Evolutionary conservation across 805 yeast genomes (phyloP).

Genomic region (Ogataea glucozyma): DNA sequence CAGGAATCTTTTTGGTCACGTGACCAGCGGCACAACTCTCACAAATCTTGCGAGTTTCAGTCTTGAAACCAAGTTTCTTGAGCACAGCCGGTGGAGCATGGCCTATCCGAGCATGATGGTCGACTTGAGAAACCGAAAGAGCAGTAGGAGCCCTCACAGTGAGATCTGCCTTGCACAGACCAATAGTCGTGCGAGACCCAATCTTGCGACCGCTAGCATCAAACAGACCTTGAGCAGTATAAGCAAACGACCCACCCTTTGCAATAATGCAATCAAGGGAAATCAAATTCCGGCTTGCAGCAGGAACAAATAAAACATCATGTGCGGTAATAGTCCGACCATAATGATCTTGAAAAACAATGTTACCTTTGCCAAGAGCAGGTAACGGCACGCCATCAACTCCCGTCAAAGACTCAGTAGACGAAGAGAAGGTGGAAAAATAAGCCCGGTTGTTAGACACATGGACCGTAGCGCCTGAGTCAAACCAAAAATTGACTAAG

Average conservation of each 20-base stretch:
- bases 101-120: constrained; percentile 3
- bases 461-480: constrained; percentile 3
- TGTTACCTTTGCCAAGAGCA: constrained; percentile 6
- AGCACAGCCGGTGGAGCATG: constrained; percentile 1
- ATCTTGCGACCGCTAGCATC: background rate
- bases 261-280: background rate
- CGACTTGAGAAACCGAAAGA: background rate
- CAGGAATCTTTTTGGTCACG: constrained; percentile 1
- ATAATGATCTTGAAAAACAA: constrained; percentile 2
- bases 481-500: constrained; percentile 3
- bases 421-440: constrained; percentile 3
- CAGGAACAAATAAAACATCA: constrained; percentile 1
- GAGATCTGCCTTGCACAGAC: constrained; percentile 1
- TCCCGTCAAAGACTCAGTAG: background rate
- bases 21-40: constrained; percentile 4
- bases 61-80: background rate
- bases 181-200: background rate
- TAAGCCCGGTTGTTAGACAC: constrained; percentile 4
- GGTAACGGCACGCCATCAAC: constrained; percentile 4
- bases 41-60: background rate
- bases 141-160: background rate
- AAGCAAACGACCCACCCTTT: constrained; percentile 1
- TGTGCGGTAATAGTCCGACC: constrained; percentile 1
- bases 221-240: background rate
- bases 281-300: constrained; percentile 1